Percentiles rank a stretch among this genome's conserved stretches.
Conservation (phyloP, 2,329 filamentous ascomycete genomes). For the Proliferodiscus dingleyae region DNA sequence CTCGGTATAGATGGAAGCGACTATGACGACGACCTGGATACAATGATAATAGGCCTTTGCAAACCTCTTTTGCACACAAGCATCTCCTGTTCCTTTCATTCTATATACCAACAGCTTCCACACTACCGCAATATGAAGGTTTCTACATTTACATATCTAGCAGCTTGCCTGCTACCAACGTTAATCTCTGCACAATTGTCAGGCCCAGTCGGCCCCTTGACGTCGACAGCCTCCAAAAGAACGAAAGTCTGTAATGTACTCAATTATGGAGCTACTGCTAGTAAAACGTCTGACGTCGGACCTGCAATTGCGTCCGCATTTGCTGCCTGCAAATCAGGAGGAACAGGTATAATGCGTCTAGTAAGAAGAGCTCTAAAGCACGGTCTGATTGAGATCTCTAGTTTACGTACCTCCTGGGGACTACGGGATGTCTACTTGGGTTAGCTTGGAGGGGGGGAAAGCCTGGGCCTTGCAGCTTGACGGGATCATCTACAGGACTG, state of each 20-base stretch:
- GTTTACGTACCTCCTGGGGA: slow-evolving; percentile 9
- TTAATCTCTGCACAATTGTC: slow-evolving; percentile 35
- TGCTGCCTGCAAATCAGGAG: slow-evolving; percentile 45
- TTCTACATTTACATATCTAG: slow-evolving; percentile 7
- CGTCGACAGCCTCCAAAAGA: slow-evolving; percentile 38
- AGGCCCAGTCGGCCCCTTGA: slow-evolving; percentile 41
- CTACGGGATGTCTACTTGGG: slow-evolving; percentile 45
- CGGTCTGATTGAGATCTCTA: not conserved
- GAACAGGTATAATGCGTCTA: slow-evolving; percentile 32
- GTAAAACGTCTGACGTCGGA: slow-evolving; percentile 47
- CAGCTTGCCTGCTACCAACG: slow-evolving; percentile 15
- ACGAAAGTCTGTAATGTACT: slow-evolving; percentile 48
- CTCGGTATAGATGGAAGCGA: too few relatives aligned
- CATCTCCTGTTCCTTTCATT: too few relatives aligned
- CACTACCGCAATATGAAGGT: slow-evolving; percentile 15
- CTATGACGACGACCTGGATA: too few relatives aligned
- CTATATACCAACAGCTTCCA: not conserved
- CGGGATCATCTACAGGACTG: slow-evolving; percentile 48
- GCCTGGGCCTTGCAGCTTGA: slow-evolving; percentile 49
- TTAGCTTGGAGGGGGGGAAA: slow-evolving; percentile 41
- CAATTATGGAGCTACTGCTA: slow-evolving; percentile 46
- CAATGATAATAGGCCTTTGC: too few relatives aligned
- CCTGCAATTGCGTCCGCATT: slow-evolving; percentile 44
- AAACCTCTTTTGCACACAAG: too few relatives aligned
- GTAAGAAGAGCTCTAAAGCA: not conserved